These are phyloP conservation scores for Erucastrum elatum DNA, from an alignment of 345 rosid genomes.

Conservation along the genomic window DNA sequence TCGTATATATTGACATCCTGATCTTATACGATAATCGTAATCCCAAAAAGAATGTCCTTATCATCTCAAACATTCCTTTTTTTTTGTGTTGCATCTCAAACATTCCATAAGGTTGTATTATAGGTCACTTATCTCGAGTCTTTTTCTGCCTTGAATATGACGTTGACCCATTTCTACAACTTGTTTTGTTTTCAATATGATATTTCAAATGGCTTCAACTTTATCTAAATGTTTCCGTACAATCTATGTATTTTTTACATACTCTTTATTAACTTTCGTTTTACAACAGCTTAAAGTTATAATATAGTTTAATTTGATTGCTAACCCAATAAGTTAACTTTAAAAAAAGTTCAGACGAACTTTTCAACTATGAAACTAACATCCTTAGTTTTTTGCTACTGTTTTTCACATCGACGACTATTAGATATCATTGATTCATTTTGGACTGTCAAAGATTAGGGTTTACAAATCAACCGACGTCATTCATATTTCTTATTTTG, in stretches of 20 bases:
- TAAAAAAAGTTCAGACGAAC: no score
- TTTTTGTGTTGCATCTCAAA: no score
- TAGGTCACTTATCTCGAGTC: not conserved
- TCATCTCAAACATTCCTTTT: conserved; percentile 31
- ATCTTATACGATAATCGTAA: not conserved
- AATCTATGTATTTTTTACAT: not conserved
- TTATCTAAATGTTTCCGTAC: not conserved
- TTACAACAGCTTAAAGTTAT: not conserved
- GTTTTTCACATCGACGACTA: not conserved
- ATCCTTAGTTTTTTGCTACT: not conserved
- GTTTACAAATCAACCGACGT: not conserved
- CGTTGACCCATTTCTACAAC: conserved; percentile 17
- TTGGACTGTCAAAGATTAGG: not conserved
- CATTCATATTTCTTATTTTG: not conserved
- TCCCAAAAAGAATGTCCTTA: not conserved
- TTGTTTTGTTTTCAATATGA: conserved; percentile 16
- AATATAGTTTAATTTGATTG: not conserved
- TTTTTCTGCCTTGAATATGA: conserved; percentile 14
- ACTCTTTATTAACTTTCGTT: no score
- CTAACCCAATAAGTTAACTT: not conserved
- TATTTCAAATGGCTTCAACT: not conserved
- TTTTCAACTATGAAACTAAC: not conserved
- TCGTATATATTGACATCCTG: not conserved
- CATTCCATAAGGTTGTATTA: conserved; percentile 16
- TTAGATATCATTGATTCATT: not conserved